Evolutionary conservation across 2,329 filamentous ascomycete genomes (phyloP).

Genomic region (Geosmithia flava): DNA sequence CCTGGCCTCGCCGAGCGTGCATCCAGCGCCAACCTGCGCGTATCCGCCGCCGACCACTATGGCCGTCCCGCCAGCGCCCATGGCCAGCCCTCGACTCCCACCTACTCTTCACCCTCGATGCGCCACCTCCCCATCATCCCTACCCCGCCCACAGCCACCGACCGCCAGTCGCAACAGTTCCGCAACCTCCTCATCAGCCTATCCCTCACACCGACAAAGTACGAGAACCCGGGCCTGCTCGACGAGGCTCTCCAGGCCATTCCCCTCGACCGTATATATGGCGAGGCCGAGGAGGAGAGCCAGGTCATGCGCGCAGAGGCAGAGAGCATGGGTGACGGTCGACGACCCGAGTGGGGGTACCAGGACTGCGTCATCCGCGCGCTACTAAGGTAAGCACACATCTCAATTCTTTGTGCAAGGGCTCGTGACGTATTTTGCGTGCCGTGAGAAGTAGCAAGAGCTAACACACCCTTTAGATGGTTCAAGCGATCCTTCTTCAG

Average conservation of each 20-base stretch:
- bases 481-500: slow-evolving; percentile 92
- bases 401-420: too few relatives aligned
- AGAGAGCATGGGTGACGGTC: slow-evolving; percentile 69
- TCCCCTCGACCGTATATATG: slow-evolving; percentile 81
- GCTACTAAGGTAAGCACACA: slow-evolving; percentile 56
- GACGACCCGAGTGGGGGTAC: slow-evolving; percentile 85
- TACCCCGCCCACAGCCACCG: slow-evolving; percentile 53
- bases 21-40: slow-evolving; percentile 34
- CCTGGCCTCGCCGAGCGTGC: slow-evolving; percentile 37
- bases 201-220: slow-evolving; percentile 80
- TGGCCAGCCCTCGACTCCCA: slow-evolving; percentile 25
- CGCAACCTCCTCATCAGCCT: slow-evolving; percentile 74
- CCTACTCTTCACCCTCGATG: slow-evolving; percentile 35
- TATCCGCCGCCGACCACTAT: slow-evolving; percentile 22
- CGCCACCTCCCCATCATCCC: slow-evolving; percentile 47
- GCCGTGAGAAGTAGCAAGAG: too few relatives aligned
- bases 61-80: slow-evolving; percentile 34
- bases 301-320: slow-evolving; percentile 82
- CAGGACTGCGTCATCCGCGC: slow-evolving; percentile 93
- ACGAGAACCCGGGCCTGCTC: slow-evolving; percentile 88
- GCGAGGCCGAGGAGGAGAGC: slow-evolving; percentile 85
- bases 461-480: slow-evolving; percentile 42
- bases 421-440: too few relatives aligned
- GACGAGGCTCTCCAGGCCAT: slow-evolving; percentile 84
- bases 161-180: slow-evolving; percentile 60